phyloP scores from a whole-genome alignment of 495 filamentous ascomycete species.

The Talaromyces nanjingensis region DNA sequence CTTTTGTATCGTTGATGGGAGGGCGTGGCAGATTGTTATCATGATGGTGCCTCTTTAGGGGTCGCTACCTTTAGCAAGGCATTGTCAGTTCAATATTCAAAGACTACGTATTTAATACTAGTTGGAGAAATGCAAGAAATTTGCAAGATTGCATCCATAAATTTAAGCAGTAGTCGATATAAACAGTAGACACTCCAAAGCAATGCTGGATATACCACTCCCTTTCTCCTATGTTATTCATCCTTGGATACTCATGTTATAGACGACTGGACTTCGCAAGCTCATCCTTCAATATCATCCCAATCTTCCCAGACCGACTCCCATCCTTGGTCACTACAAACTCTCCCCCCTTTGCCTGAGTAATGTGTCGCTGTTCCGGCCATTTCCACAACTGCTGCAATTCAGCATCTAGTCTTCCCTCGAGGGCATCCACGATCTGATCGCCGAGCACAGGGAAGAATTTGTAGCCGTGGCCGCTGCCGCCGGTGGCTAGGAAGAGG shows the following conservation, averaged over 20 bases:
- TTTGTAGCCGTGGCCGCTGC: conserved; percentile 83
- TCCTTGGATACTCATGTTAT: neutral
- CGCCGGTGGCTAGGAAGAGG: conserved; percentile 77
- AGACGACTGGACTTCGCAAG: conserved; percentile 25
- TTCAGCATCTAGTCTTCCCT: conserved; percentile 47
- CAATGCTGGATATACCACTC: too few relatives aligned
- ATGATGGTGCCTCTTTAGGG: neutral
- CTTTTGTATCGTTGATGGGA: neutral
- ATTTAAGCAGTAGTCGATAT: neutral
- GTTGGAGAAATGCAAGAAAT: conserved; percentile 2
- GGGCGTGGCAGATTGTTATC: neutral
- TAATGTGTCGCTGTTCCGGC: conserved; percentile 27
- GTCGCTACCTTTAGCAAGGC: neutral
- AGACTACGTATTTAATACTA: neutral
- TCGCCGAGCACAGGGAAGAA: conserved; percentile 83
- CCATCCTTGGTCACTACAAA: conserved; percentile 54
- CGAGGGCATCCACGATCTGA: conserved; percentile 62
- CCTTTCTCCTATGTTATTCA: too few relatives aligned
- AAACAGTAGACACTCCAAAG: too few relatives aligned
- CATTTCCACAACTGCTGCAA: conserved; percentile 65
- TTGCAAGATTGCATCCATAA: neutral
- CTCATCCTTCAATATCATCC: conserved; percentile 30
- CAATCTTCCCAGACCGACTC: conserved; percentile 23
- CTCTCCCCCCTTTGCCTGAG: conserved; percentile 5
- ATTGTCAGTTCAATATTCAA: neutral